These are phyloP conservation scores for Neurospora crassa DNA, from an alignment of 2,329 filamentous ascomycete genomes.

Conservation along the genomic window DNA sequence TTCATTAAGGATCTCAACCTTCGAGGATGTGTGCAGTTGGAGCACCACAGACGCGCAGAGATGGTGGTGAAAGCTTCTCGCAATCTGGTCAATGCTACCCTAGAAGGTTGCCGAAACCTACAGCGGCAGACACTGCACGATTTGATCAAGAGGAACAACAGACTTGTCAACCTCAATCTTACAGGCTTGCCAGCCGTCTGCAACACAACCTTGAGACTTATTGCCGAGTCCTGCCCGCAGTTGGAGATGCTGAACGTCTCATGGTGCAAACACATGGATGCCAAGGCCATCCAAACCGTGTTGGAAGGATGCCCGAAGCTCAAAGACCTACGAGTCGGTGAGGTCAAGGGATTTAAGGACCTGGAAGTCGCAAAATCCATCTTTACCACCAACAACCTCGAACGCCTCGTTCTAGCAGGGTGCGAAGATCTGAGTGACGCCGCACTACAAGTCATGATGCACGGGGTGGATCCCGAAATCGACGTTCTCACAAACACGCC, in stretches of 20 bases:
- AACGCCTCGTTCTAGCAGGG: conserved; percentile 72
- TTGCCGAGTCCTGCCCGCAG: conserved; percentile 69
- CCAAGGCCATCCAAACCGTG: conserved; percentile 62
- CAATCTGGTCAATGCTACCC: conserved; percentile 77
- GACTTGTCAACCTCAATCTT: conserved; percentile 76
- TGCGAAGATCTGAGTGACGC: conserved; percentile 72
- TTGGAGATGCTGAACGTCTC: conserved; percentile 84
- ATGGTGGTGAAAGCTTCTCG: conserved; percentile 74
- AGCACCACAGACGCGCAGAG: conserved; percentile 68
- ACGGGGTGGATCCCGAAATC: conserved; percentile 66
- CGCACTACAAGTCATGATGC: conserved; percentile 62
- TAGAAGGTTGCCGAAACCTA: conserved; percentile 85
- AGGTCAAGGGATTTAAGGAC: conserved; percentile 72
- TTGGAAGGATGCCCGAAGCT: conserved; percentile 64
- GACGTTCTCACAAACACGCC: conserved; percentile 72
- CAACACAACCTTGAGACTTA: conserved; percentile 77
- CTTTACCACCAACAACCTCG: conserved; percentile 71
- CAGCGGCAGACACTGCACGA: conserved; percentile 68
- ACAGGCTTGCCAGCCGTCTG: conserved; percentile 71
- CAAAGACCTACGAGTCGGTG: conserved; percentile 71
- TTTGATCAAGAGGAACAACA: conserved; percentile 63
- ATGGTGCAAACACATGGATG: conserved; percentile 84
- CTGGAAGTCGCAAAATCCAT: conserved; percentile 61
- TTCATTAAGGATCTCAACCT: conserved; percentile 89
- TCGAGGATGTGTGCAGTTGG: conserved; percentile 80